Evolutionary conservation across 106 monocot species (phyloP).

Genomic region (Xerophyta viscosa): DNA sequence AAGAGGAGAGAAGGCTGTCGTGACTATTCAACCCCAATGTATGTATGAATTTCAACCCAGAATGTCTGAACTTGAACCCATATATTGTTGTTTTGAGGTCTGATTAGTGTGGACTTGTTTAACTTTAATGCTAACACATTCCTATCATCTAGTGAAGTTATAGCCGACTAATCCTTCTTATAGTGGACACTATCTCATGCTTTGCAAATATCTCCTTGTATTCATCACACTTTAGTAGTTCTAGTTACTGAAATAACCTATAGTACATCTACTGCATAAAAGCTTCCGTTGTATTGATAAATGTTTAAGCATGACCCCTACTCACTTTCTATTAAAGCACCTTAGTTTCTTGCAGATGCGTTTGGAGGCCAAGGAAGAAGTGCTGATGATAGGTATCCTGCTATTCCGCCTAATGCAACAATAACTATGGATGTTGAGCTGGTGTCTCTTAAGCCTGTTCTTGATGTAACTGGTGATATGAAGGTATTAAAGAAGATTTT

Average conservation of each 20-base stretch:
- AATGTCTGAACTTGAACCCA: too few relatives aligned
- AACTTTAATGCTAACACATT: too few relatives aligned
- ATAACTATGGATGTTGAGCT: conserved; percentile 42
- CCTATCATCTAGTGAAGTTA: too few relatives aligned
- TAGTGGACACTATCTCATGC: too few relatives aligned
- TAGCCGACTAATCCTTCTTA: too few relatives aligned
- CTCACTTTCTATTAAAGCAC: background rate
- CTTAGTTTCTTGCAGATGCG: conserved; percentile 35
- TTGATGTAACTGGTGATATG: conserved; percentile 60
- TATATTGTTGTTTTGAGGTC: conserved; percentile 3
- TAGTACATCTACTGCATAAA: too few relatives aligned
- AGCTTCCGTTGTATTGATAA: too few relatives aligned
- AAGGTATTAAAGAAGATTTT: conserved; percentile 58
- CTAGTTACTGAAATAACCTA: too few relatives aligned
- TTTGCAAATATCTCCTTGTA: too few relatives aligned
- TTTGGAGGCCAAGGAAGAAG: conserved; percentile 45
- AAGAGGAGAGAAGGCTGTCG: conserved; percentile 50
- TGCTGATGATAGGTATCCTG: conserved; percentile 20
- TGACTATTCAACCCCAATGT: conserved; percentile 57
- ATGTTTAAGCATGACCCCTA: background rate
- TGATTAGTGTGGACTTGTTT: background rate
- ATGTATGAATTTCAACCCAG: conserved; percentile 9
- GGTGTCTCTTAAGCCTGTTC: conserved; percentile 41
- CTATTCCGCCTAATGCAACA: conserved; percentile 34
- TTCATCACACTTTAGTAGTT: too few relatives aligned